Percentiles rank a stretch among this genome's conserved stretches.
Conservation (phyloP, 2,329 filamentous ascomycete genomes). For the Fusarium proliferatum region DNA sequence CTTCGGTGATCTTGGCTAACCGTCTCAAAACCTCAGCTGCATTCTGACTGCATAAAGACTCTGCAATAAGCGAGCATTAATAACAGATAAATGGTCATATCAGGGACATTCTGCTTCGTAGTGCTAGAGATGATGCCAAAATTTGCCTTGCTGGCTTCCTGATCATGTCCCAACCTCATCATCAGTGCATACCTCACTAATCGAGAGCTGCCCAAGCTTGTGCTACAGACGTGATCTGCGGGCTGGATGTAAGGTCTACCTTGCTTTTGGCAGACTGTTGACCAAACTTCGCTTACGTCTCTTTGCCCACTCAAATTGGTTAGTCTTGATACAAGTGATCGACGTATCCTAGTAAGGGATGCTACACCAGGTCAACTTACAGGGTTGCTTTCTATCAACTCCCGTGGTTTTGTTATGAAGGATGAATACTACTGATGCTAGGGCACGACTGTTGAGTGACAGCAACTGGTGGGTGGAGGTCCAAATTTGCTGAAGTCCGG, state of each 20-base stretch:
- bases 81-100: neutral
- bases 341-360: neutral
- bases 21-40: neutral
- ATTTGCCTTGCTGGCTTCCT: neutral
- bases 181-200: neutral
- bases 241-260: neutral
- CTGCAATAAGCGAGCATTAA: neutral
- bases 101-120: fast-evolving
- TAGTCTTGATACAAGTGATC: neutral
- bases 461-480: neutral
- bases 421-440: neutral
- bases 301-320: neutral
- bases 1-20: neutral
- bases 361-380: neutral
- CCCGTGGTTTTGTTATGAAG: neutral
- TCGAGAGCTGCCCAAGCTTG: neutral
- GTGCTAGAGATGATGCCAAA: fast-evolving
- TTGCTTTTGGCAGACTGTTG: neutral
- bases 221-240: neutral
- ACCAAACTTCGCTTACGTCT: neutral
- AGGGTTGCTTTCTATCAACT: neutral
- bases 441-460: neutral
- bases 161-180: neutral
- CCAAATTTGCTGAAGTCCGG: neutral
- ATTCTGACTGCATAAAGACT: neutral